A percentile compares a stretch with the other conserved stretches of the same genome.
Conservation (phyloP, 179 eudicot species). For the Silene vulgaris region DNA sequence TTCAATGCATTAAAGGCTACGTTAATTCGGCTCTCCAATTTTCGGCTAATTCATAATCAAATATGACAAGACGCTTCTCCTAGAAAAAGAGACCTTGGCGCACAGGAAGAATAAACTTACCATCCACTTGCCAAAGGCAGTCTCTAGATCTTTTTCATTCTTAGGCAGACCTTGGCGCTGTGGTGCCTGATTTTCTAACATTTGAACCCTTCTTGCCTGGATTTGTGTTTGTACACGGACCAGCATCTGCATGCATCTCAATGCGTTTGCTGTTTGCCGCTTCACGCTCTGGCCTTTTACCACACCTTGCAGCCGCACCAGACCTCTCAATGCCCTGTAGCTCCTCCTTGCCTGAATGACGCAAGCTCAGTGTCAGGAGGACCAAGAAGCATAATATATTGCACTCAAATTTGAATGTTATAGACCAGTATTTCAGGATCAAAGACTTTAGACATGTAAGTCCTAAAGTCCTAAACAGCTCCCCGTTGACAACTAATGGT, state of each 20-base stretch:
- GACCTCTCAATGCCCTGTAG: conserved; percentile 70
- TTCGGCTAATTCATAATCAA: neutral
- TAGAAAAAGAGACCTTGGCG: neutral
- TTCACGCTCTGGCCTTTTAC: conserved; percentile 81
- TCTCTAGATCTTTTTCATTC: conserved; percentile 58
- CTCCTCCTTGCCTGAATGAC: conserved; percentile 73
- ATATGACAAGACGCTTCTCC: neutral
- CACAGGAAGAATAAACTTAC: conserved; percentile 6
- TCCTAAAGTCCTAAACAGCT: too few species aligned
- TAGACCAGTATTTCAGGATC: neutral
- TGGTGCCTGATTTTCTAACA: conserved; percentile 73
- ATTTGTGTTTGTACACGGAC: conserved; percentile 91
- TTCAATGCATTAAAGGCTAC: neutral
- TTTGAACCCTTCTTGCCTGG: conserved; percentile 78
- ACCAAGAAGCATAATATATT: neutral
- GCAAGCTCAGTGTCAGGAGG: conserved; percentile 18
- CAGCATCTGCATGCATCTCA: conserved; percentile 84
- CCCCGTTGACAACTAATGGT: too few species aligned
- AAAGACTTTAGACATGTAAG: neutral
- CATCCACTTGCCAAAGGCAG: conserved; percentile 60
- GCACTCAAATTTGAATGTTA: neutral
- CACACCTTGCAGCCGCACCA: conserved; percentile 86
- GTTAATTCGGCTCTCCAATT: too few species aligned
- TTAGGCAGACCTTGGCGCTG: conserved; percentile 47
- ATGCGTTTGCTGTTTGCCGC: conserved; percentile 77